Conservation (phyloP, 2,329 filamentous ascomycete genomes). For the Lachnellula cervina region DNA sequence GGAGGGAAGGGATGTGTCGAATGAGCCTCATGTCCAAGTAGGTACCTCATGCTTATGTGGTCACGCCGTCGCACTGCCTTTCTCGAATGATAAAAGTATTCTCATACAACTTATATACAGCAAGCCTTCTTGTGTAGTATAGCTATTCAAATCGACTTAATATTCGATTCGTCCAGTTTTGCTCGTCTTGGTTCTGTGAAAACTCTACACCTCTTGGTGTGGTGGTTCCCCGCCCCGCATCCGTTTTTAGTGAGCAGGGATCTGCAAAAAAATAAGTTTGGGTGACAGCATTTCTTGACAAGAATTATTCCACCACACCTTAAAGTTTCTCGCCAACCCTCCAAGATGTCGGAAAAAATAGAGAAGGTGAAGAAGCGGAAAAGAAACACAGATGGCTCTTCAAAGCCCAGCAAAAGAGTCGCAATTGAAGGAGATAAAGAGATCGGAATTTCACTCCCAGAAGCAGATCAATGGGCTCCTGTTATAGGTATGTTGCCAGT, state of each 20-base stretch:
- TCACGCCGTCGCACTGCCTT: too few relatives aligned
- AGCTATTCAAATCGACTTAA: too few relatives aligned
- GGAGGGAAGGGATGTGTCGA: too few relatives aligned
- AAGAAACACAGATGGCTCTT: slow-evolving; percentile 38
- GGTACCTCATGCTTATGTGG: too few relatives aligned
- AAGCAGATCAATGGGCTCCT: slow-evolving; percentile 45
- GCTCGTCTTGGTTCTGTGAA: not conserved
- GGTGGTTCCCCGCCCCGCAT: not conserved
- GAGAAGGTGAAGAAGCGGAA: slow-evolving; percentile 45
- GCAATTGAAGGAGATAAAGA: slow-evolving; percentile 37
- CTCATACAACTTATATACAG: too few relatives aligned
- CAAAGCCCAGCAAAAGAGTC: slow-evolving; percentile 48
- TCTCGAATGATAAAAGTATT: too few relatives aligned
- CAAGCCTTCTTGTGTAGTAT: too few relatives aligned
- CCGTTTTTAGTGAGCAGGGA: not conserved
- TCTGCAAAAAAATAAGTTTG: slow-evolving; percentile 9
- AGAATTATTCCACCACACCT: not conserved
- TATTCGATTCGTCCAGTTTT: too few relatives aligned
- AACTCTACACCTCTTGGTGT: not conserved
- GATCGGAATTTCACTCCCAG: slow-evolving; percentile 43
- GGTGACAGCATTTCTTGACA: not conserved
- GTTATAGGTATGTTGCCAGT: slow-evolving; percentile 43
- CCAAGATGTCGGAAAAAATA: slow-evolving; percentile 25
- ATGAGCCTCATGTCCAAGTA: too few relatives aligned
- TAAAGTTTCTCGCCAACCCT: not conserved